phyloP scores from a whole-genome alignment of 1,139 yeast genomes.

The Nematodospora anomalae region DNA sequence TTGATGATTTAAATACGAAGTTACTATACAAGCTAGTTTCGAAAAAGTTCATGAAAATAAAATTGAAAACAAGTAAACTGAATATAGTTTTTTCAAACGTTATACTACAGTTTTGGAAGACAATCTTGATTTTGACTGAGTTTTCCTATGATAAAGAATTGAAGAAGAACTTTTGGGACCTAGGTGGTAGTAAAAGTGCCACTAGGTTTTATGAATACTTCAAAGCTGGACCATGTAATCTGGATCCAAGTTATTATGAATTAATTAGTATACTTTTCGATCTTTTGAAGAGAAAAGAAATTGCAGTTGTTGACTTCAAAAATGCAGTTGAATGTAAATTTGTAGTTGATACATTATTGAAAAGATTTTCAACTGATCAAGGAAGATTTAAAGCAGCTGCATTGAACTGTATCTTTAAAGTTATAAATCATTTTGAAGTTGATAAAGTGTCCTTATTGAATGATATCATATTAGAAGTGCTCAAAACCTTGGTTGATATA shows the following conservation, averaged over 20 bases:
- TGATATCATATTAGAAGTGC: conserved; percentile 4
- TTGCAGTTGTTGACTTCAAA: conserved; percentile 11
- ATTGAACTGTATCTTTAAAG: conserved; percentile 9
- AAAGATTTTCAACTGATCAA: conserved; percentile 8
- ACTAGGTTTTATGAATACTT: conserved; percentile 46
- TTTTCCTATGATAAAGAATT: conserved; percentile 30
- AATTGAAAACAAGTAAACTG: conserved; percentile 30
- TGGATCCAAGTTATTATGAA: conserved; percentile 51
- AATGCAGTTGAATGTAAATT: conserved; percentile 10
- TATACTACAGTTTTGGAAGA: conserved; percentile 50
- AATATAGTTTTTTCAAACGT: conserved; percentile 42
- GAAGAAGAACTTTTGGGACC: conserved; percentile 53
- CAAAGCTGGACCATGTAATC: conserved; percentile 52
- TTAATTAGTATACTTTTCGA: conserved; percentile 5
- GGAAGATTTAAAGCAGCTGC: conserved; percentile 11
- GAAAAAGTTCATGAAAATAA: conserved; percentile 53
- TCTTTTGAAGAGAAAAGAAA: conserved; percentile 4
- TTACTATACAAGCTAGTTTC: conserved; percentile 43
- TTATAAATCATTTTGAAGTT: conserved; percentile 7
- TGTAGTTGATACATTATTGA: conserved; percentile 6
- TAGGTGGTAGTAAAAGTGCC: conserved; percentile 44
- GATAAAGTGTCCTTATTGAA: not conserved
- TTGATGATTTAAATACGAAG: conserved; percentile 3
- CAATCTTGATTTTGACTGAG: conserved; percentile 42
- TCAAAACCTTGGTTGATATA: conserved; percentile 1